Base-by-base conservation (phyloP, 148 eudicot genomes). In the Drosera capensis region DNA sequence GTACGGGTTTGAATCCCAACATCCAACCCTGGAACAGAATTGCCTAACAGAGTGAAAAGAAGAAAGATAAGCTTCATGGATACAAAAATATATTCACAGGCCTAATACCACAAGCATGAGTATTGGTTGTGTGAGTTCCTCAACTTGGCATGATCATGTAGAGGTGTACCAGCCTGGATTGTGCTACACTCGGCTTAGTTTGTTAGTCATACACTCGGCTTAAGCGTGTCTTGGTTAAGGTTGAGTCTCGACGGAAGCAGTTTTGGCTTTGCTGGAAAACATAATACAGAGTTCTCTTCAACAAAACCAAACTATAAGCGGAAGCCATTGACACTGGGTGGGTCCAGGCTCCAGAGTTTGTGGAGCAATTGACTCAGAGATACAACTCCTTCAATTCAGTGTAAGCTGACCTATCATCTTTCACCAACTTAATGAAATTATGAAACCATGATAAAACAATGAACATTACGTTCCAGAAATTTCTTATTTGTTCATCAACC, bases 21-120 rank as follows among this genome's bases (percentile, higher is more conserved):
- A 90, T 90, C 99, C 95, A 90, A 40, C 99, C 99, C 68, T 90
- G 95, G 56, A 78, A 90, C 52, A 90, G 64, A 52, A 90, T 43
- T 47, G 49, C 99, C 99, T 90, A 65, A 51, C 8, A 42, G 14
- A 30, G 20, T 6, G 5, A 8, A 38, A 8, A 39, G 14, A 7
- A 25, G 9, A 51, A 24, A 23, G 1, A 13, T n/a, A 23, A 50
- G 34, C 7, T 8, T 1, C 25, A 36, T 12, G 43, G 16, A 39
- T 7, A 39, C n/a, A 39, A 13, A 17, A 14, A 1, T 39, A 14
- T 17, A 11, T 28, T 28, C 9, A 28, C 9, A n/a, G n/a, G n/a
- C n/a, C n/a, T n/a, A n/a, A n/a, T n/a, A n/a, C n/a, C n/a, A n/a
- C n/a, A n/a, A n/a, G n/a, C n/a, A n/a, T n/a, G n/a, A n/a, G n/a